A percentile compares a stretch with the other conserved stretches of the same genome.
phyloP scores from a whole-genome alignment of 176 grass and related monocot genomes.

The Aegilops sharonensis region DNA sequence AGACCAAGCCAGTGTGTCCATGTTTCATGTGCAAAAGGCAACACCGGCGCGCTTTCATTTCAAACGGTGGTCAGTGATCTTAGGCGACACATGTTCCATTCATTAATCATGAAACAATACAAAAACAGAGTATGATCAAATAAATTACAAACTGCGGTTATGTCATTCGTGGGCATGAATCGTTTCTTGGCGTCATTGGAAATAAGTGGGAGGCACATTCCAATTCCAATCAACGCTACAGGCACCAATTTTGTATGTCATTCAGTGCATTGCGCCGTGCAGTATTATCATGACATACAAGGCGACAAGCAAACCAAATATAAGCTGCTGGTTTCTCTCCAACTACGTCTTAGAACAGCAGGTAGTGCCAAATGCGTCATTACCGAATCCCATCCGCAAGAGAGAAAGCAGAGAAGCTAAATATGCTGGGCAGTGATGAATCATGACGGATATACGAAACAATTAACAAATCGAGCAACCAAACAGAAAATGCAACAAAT shows the following conservation, averaged over 20 bases:
- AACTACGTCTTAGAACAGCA: too few relatives aligned
- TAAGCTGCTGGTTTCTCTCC: too few relatives aligned
- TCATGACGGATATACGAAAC: background rate
- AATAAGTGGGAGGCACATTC: background rate
- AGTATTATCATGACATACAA: background rate
- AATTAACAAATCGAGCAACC: background rate
- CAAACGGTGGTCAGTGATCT: background rate
- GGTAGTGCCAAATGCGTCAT: background rate
- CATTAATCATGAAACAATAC: background rate
- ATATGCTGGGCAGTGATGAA: background rate
- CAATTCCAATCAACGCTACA: background rate
- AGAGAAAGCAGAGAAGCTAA: slow-evolving; percentile 19
- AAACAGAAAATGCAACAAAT: background rate
- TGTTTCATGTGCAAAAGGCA: background rate
- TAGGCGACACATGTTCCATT: background rate
- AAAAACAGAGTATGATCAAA: background rate
- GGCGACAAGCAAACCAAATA: background rate
- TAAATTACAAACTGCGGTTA: background rate
- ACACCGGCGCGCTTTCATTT: background rate
- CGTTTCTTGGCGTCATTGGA: background rate
- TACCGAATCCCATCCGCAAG: background rate
- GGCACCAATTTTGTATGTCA: background rate
- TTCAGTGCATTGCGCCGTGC: background rate
- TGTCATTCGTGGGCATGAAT: background rate
- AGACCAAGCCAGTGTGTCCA: background rate